Evolutionary conservation across 768 basidiomycete species (phyloP).

Genomic region (Gymnopilus dilepis): DNA sequence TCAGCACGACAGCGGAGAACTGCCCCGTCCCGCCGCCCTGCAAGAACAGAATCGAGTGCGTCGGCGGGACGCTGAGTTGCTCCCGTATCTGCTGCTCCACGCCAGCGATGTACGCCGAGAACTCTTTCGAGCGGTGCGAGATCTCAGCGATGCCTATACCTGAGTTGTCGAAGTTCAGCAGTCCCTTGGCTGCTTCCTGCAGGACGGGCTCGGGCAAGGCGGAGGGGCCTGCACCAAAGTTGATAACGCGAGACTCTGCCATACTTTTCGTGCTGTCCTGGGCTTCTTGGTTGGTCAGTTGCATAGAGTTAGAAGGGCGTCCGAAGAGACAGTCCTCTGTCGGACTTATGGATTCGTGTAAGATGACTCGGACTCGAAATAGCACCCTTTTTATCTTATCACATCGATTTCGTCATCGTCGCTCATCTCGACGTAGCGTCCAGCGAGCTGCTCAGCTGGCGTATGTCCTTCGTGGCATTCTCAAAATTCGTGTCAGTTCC

Average conservation of each 20-base stretch:
- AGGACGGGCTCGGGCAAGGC: slow-evolving; percentile 89
- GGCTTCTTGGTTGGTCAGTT: slow-evolving; percentile 8
- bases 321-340: neutral
- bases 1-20: slow-evolving; percentile 91
- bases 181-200: slow-evolving; percentile 76
- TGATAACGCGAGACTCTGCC: slow-evolving; percentile 59
- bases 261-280: neutral
- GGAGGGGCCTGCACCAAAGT: slow-evolving; percentile 96
- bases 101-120: slow-evolving; percentile 67
- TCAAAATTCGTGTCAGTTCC: neutral
- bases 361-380: slow-evolving; percentile 16
- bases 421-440: slow-evolving; percentile 1
- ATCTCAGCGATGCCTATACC: slow-evolving; percentile 97
- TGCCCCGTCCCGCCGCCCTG: slow-evolving; percentile 94
- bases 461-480: neutral
- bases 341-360: neutral
- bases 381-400: slow-evolving; percentile 17
- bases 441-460: neutral
- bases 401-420: slow-evolving; percentile 16
- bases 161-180: slow-evolving; percentile 89
- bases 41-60: slow-evolving; percentile 88
- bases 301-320: neutral
- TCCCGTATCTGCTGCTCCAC: slow-evolving; percentile 71
- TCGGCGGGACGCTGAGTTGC: slow-evolving; percentile 81
- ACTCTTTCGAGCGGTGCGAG: slow-evolving; percentile 93